Conservation (phyloP, 108 stramenopile species). For the Parmales sp. region DNA sequence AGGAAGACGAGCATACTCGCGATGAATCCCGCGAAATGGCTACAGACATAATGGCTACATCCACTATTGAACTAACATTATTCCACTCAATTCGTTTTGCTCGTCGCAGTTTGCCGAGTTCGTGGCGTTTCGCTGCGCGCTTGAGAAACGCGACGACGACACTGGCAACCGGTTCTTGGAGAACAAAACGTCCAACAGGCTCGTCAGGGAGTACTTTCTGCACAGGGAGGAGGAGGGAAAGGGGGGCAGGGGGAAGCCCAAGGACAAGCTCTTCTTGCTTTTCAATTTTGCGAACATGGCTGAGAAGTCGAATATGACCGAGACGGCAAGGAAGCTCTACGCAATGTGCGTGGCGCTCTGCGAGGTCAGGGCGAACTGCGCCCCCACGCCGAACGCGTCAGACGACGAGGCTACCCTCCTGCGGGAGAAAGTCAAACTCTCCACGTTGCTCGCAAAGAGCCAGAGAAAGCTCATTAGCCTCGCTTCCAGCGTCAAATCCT, state of each 20-base stretch:
- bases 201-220: background rate
- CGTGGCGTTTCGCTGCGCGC: slow-evolving; percentile 22
- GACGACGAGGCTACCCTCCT: background rate
- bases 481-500: slow-evolving; percentile 19
- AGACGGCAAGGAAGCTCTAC: slow-evolving; percentile 16
- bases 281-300: slow-evolving; percentile 3
- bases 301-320: slow-evolving; percentile 16
- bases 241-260: background rate
- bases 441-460: slow-evolving; percentile 23
- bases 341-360: slow-evolving; percentile 7
- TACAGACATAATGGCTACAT: no score
- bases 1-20: no score
- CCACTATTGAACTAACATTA: no score
- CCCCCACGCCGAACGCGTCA: background rate
- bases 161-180: slow-evolving; percentile 11
- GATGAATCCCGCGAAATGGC: no score
- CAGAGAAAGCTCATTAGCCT: slow-evolving; percentile 30
- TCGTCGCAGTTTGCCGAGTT: slow-evolving; percentile 19
- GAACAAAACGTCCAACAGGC: slow-evolving; percentile 10
- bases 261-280: slow-evolving; percentile 17
- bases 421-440: background rate
- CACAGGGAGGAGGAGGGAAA: slow-evolving; percentile 4
- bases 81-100: no score
- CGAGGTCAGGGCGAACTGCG: slow-evolving; percentile 10
- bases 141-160: slow-evolving; percentile 31